Conservation (phyloP, 176 grass and related monocot species). For the Carex kokanica region DNA sequence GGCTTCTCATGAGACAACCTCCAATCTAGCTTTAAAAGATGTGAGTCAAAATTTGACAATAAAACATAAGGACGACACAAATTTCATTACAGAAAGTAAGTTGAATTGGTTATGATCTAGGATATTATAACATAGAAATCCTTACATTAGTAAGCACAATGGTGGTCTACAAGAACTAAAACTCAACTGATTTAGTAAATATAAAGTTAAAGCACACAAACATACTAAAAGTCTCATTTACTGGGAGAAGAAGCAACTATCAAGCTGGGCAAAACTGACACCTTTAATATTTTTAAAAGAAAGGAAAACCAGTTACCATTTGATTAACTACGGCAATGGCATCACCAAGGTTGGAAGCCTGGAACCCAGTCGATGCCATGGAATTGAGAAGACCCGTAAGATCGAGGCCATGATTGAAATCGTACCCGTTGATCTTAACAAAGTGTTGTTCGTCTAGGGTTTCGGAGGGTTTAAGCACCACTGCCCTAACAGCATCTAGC, state of each 20-base stretch:
- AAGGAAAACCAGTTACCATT: slow-evolving; percentile 38
- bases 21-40: slow-evolving; percentile 75
- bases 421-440: slow-evolving; percentile 51
- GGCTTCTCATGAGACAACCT: slow-evolving; percentile 68
- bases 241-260: not conserved
- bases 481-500: slow-evolving; percentile 46
- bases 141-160: not conserved
- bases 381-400: slow-evolving; percentile 48
- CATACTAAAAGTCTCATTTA: not conserved
- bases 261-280: not conserved
- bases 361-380: slow-evolving; percentile 61
- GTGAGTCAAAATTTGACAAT: slow-evolving; percentile 9
- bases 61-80: not conserved
- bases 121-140: not conserved
- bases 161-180: not conserved
- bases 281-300: not conserved
- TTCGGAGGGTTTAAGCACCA: slow-evolving; percentile 71
- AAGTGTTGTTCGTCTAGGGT: slow-evolving; percentile 51
- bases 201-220: not conserved
- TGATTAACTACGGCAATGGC: slow-evolving; percentile 65
- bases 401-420: slow-evolving; percentile 60
- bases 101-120: not conserved
- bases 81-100: not conserved
- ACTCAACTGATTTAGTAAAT: not conserved
- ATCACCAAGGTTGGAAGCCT: slow-evolving; percentile 75